Evolutionary conservation across 2,329 filamentous ascomycete genomes (phyloP).

Genomic region (Rhexocercosporidium sp.): DNA sequence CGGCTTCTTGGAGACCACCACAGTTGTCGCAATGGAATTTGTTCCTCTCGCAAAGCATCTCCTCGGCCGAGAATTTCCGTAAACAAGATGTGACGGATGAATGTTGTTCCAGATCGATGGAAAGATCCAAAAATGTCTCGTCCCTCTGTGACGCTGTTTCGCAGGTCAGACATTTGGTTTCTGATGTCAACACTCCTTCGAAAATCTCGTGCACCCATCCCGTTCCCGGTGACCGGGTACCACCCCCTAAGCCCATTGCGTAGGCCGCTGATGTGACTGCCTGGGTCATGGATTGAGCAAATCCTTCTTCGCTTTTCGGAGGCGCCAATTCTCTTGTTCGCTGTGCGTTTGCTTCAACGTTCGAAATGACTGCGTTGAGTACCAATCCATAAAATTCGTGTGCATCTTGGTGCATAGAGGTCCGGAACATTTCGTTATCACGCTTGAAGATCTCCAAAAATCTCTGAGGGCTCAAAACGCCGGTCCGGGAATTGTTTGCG

Average conservation of each 20-base stretch:
- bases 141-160: slow-evolving; percentile 95
- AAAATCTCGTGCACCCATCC: slow-evolving; percentile 98
- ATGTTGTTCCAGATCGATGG: slow-evolving; percentile 93
- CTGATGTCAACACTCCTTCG: slow-evolving; percentile 90
- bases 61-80: slow-evolving; percentile 94
- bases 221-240: slow-evolving; percentile 63
- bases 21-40: slow-evolving; percentile 99
- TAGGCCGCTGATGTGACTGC: slow-evolving; percentile 48
- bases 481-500: slow-evolving; percentile 79
- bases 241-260: slow-evolving; percentile 45
- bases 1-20: slow-evolving; percentile 93
- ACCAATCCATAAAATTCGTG: slow-evolving; percentile 96
- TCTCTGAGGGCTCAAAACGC: slow-evolving; percentile 88
- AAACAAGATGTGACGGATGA: slow-evolving; percentile 96
- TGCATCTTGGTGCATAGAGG: slow-evolving; percentile 97
- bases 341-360: slow-evolving; percentile 86
- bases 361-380: slow-evolving; percentile 94
- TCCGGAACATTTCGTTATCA: slow-evolving; percentile 97
- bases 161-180: slow-evolving; percentile 95
- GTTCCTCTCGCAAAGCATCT: slow-evolving; percentile 98
- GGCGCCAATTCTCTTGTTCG: slow-evolving; percentile 59
- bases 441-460: slow-evolving; percentile 93
- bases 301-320: slow-evolving; percentile 47
- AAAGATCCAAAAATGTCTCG: slow-evolving; percentile 93
- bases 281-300: slow-evolving; percentile 57